A percentile compares a stretch with the other conserved stretches of the same genome.
Evolutionary conservation across 2,329 filamentous ascomycete genomes (phyloP).

Genomic region (Triangularia setosa): DNA sequence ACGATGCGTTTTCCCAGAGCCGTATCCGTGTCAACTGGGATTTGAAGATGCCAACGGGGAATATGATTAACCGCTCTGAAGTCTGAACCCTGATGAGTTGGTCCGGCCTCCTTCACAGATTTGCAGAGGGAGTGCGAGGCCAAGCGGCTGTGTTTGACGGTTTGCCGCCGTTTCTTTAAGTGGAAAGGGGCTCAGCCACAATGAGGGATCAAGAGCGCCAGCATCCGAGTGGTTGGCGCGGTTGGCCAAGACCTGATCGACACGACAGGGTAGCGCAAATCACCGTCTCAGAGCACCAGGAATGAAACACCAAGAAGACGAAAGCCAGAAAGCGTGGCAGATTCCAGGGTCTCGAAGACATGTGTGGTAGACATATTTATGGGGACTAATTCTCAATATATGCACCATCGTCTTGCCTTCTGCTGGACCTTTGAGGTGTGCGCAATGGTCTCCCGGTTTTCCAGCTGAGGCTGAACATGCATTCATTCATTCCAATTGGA

Average conservation of each 20-base stretch:
- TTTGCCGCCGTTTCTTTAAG: slow-evolving; percentile 14
- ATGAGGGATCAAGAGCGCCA: slow-evolving; percentile 14
- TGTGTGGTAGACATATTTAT: not conserved
- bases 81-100: not conserved
- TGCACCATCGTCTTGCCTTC: not conserved
- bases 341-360: not conserved
- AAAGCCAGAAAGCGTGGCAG: not conserved
- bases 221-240: slow-evolving; percentile 16
- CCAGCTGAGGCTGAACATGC: not conserved
- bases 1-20: not conserved
- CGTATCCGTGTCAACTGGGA: not conserved
- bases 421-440: not conserved
- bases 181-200: slow-evolving; percentile 20
- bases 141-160: not conserved
- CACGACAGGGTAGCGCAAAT: slow-evolving; percentile 1
- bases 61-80: not conserved
- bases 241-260: slow-evolving; percentile 17
- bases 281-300: slow-evolving; percentile 1
- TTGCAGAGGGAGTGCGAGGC: slow-evolving; percentile 2
- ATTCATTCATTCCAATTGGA: not conserved
- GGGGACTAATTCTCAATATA: not conserved
- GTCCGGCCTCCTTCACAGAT: not conserved
- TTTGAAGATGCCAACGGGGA: not conserved
- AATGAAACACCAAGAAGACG: slow-evolving; percentile 11
- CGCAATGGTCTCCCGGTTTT: not conserved